Base-by-base conservation (phyloP, 2,329 filamentous ascomycete species). In the Dendryphion nanum region DNA sequence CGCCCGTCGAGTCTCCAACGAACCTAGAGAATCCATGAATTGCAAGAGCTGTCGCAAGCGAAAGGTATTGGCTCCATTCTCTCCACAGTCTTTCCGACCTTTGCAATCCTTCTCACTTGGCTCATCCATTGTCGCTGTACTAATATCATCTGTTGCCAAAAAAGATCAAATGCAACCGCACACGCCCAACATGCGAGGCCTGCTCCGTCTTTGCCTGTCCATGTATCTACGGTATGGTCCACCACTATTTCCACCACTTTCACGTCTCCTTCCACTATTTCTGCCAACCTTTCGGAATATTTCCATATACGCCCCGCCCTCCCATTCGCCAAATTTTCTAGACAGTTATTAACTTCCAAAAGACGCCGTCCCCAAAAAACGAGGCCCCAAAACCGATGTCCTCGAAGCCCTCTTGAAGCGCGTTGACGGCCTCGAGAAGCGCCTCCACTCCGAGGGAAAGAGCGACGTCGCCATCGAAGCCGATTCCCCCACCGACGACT, bases 31-130 rank as follows among this genome's bases (percentile, higher is more conserved):
- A 73, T 86, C 86, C 21, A 95, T 95, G 89, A 95, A 95, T 66
- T 95, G 89, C 80, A 94, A 95, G 68, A 93, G 87, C 40, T 95
- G 89, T 73, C 81, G 89, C 53, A 94, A 94, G 69, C 78, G 89
- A 71, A 95, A 95, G 83, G 88, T 91, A 67, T n/a, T n/a, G n/a
- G 71, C 16, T 19, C 18, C 15, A 10, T 34, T 34, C 16, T 16
- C 14, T 39, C 16, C 13, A n/a, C 18, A 18, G 21, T 26, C n/a
- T 36, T 17, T 31, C 15, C n/a, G n/a, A n/a, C 17, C 14, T 39
- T 19, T 14, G 15, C 18, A 18, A 23, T 26, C n/a, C 35, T 17
- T 31, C 15, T 31, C 18, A 18, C 26, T 48, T 42, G 44, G 30
- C 35, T 44, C 37, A 37, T 40, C 19, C 14, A 34, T 14, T 16